Conservation (phyloP, 176 grass and related monocot genomes). For the Eleusine coracana region DNA sequence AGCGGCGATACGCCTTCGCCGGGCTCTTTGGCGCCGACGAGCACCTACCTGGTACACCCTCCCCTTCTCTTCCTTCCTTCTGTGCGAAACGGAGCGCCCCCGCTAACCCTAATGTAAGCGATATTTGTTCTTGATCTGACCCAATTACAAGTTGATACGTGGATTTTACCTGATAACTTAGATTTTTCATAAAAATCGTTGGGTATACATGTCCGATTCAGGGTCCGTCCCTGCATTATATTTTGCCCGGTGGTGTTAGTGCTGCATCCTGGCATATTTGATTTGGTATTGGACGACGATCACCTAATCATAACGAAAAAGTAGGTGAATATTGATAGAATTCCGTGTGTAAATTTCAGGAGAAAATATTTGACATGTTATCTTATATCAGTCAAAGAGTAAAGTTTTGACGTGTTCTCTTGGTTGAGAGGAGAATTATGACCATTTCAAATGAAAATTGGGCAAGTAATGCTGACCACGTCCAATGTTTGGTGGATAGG, state of each 20-base stretch:
- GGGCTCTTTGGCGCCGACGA: not conserved
- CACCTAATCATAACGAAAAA: conserved; percentile 39
- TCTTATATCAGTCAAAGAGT: too few relatives aligned
- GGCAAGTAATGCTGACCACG: conserved; percentile 19
- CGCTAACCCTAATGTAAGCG: not conserved
- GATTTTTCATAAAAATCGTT: not conserved
- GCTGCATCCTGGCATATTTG: not conserved
- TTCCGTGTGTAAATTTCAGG: not conserved
- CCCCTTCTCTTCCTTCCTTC: not conserved
- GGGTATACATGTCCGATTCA: not conserved
- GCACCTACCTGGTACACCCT: not conserved
- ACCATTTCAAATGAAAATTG: conserved; percentile 1
- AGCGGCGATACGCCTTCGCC: not conserved
- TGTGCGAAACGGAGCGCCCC: not conserved
- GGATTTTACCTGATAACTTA: not conserved
- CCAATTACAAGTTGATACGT: not conserved
- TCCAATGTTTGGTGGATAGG: conserved; percentile 38
- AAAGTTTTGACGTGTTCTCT: not conserved
- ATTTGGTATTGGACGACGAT: conserved; percentile 14
- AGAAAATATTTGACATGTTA: not conserved
- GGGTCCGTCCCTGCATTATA: not conserved
- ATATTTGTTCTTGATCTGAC: not conserved
- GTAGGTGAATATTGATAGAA: conserved; percentile 10
- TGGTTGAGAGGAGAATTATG: not conserved
- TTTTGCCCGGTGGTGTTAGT: not conserved